Base-by-base conservation (phyloP, 176 grass and related monocot genomes). In the Musa troglodytarum region DNA sequence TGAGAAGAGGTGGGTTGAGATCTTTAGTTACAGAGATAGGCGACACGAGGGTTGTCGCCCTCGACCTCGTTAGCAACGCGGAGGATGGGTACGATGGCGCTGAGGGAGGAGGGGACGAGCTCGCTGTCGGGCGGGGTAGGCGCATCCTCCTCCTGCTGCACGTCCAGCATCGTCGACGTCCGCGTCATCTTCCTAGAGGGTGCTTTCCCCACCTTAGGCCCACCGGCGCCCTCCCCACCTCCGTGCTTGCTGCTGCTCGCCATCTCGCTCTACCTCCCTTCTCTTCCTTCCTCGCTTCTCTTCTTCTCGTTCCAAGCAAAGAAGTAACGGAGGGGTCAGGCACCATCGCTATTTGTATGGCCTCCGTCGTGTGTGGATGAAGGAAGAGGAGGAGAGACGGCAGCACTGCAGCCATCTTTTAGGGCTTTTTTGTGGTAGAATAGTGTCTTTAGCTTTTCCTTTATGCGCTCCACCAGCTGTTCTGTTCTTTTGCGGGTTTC, bases 51-150 rank as follows among this genome's bases (percentile, higher is more conserved):
- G 81, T 92, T 94, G 0, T 76, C n/a, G 2, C 10, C 1, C 88
- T 99, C 96, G 78, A 99, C 89, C 81, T 92, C 96, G 85, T 94
- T 99, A 53, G 96, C 96, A 43, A 89, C 88, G 72, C 96, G 96
- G 76, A 99, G 87, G 65, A 99, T 88, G 78, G 91, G 95, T 43
- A 86, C 88, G 52, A 99, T 89, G 52, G 84, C 75, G 25, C 84
- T 88, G 19, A 99, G 90, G 53, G 91, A 88, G 25, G 85, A 58
- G 0, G 95, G 95, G 62, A 99, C 95, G 23, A 94, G 79, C 83
- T 99, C 95, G 62, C 87, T 96, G 65, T 99, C 95, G 71, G 64
- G 76, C 10, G 64, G 43, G 1, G 14, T 14, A 1, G 68, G 43
- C 34, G 26, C 7, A 12, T 71, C 72, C 34, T 83, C 87, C 21